Conservation (phyloP, 352 stramenopile species). For the Phytophthora pisi region DNA sequence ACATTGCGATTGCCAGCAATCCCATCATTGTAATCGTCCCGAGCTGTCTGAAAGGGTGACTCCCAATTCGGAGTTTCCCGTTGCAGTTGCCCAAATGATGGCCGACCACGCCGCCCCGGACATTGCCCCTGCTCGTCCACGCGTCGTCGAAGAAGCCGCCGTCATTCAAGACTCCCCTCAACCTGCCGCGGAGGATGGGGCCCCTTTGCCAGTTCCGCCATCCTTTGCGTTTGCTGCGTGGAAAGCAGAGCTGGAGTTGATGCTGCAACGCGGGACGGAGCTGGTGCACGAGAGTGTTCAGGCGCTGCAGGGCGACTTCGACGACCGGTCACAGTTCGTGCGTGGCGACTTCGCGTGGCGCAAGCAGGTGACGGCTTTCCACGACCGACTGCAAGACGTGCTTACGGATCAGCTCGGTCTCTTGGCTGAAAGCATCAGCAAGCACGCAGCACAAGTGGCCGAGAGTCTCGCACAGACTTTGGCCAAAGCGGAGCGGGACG, state of each 20-base stretch:
- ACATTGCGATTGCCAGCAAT: no score
- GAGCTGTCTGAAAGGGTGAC: background rate
- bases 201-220: background rate
- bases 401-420: slow-evolving; percentile 30
- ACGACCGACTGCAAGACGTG: slow-evolving; percentile 55
- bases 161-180: background rate
- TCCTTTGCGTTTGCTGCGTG: slow-evolving; percentile 42
- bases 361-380: slow-evolving; percentile 53
- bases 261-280: slow-evolving; percentile 30
- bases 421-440: slow-evolving; percentile 31
- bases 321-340: slow-evolving; percentile 62
- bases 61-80: background rate
- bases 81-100: background rate
- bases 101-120: background rate
- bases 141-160: background rate
- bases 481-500: slow-evolving; percentile 36
- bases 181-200: background rate
- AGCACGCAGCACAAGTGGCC: slow-evolving; percentile 40
- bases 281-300: slow-evolving; percentile 40
- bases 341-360: slow-evolving; percentile 69
- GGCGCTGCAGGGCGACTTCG: slow-evolving; percentile 53
- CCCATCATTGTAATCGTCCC: no score
- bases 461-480: slow-evolving; percentile 49
- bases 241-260: slow-evolving; percentile 41
- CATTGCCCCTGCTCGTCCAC: background rate